Evolutionary conservation across 768 basidiomycete species (phyloP), one percentile per base, ranked within the genome.

Genomic region (Lactifluus hygrophoroides): DNA sequence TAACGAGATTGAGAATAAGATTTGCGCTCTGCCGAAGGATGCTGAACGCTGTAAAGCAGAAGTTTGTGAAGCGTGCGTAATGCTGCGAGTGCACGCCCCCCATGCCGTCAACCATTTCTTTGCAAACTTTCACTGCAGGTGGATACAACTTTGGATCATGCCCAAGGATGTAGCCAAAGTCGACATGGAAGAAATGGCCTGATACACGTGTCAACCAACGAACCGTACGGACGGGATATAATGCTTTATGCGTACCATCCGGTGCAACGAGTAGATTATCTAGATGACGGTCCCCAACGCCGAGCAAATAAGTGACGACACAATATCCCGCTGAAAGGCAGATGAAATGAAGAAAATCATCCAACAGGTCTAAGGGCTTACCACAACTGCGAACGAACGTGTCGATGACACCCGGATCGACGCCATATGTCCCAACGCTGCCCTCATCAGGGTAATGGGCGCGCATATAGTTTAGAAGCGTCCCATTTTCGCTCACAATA

Each of bases 51-150:
- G 95, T 98, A 72, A 94, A 95, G 70, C 92, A 96, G 64, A 94
- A 88, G 65, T 84, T 88, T 72, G 97, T 94, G 83, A 99, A 99
- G 30, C 94, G 86, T 25, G 85, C 82, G 71, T 97, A 97, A 69
- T 98, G 95, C n/a, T 88, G 81, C 6, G 94, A 95, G 66, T 89
- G 83, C 1, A 90, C 85, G 11, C 96, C 95, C n/a, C 96, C 96
- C 94, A 99, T 95, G 11, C 90, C 95, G 69, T 99, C 96, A 0
- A 98, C 92, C 96, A 98, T 99, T 69, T 98, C 96, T 68, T 95
- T 94, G 73, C 94, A 97, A 40, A 99, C 90, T 70, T 99, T 99
- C 64, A 98, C 94, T 13, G 94, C 90, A 6, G 96, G 96, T 2
- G 96, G 94, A 69, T 94, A 95, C 0, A 94, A 92, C 67, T 99